Percentiles rank a stretch among this genome's conserved stretches.
Evolutionary conservation across 2,329 filamentous ascomycete genomes (phyloP).

Genomic region (Fusarium stilboides): DNA sequence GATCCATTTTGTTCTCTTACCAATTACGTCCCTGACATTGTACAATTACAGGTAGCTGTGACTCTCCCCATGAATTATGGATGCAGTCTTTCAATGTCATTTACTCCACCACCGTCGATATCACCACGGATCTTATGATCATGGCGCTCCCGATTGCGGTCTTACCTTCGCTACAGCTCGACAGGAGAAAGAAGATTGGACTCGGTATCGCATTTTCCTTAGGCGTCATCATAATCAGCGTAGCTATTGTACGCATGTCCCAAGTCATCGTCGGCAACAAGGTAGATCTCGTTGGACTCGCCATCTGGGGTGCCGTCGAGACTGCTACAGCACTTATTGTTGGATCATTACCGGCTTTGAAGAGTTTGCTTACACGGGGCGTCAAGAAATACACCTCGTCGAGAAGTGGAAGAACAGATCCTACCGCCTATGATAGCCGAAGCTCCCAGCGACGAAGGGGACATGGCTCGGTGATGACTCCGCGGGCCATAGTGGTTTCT

Average conservation of each 20-base stretch:
- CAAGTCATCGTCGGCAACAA: slow-evolving; percentile 27
- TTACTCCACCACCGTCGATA: slow-evolving; percentile 31
- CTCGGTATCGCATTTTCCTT: slow-evolving; percentile 27
- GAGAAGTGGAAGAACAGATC: slow-evolving; percentile 15
- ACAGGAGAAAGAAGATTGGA: slow-evolving; percentile 29
- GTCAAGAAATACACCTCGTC: slow-evolving; percentile 26
- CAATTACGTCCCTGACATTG: not conserved
- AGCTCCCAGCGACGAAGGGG: slow-evolving; percentile 10
- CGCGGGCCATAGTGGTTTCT: not conserved
- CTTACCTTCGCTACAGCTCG: slow-evolving; percentile 26
- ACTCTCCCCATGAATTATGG: slow-evolving; percentile 18
- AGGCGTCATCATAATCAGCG: slow-evolving; percentile 26
- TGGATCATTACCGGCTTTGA: slow-evolving; percentile 24
- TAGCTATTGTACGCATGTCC: slow-evolving; percentile 28
- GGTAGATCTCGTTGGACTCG: slow-evolving; percentile 27
- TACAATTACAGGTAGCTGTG: slow-evolving; percentile 3
- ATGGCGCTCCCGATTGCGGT: slow-evolving; percentile 34
- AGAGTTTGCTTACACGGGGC: slow-evolving; percentile 18
- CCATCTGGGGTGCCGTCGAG: slow-evolving; percentile 31
- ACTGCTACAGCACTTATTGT: slow-evolving; percentile 33
- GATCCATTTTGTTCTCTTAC: fast-evolving
- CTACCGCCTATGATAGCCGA: slow-evolving; percentile 8
- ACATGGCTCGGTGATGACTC: slow-evolving; percentile 14
- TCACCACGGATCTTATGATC: slow-evolving; percentile 31
- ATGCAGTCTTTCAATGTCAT: slow-evolving; percentile 22